phyloP scores from a whole-genome alignment of 78 protist genomes.

The Bodo saltans region DNA sequence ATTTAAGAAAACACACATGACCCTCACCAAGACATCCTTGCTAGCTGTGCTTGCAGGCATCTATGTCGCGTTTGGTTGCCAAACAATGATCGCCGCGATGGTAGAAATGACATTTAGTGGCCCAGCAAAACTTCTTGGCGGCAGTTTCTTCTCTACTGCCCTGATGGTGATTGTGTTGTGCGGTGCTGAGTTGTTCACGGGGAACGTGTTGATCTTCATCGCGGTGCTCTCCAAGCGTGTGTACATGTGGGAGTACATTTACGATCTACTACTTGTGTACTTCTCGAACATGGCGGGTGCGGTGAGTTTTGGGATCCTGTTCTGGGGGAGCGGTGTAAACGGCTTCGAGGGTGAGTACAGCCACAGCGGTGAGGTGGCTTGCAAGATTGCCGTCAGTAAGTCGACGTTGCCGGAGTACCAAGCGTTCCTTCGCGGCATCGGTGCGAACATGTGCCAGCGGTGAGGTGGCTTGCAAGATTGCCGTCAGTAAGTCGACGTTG shows the following conservation, averaged over 20 bases:
- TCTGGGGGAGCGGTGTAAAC: background rate
- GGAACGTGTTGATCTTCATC: background rate
- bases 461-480: background rate
- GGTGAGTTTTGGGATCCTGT: background rate
- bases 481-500: background rate
- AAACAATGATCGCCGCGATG: too few species aligned
- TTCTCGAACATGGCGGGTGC: background rate
- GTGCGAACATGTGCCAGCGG: too few species aligned
- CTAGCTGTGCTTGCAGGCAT: background rate
- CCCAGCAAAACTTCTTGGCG: background rate
- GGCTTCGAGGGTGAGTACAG: too few species aligned
- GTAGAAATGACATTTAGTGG: too few species aligned
- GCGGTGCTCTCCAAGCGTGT: background rate
- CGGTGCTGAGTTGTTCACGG: background rate
- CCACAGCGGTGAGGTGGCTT: too few species aligned
- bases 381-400: too few species aligned
- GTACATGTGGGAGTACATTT: background rate
- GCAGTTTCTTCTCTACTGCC: background rate
- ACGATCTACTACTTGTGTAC: background rate
- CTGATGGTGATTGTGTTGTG: background rate
- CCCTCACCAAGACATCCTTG: background rate
- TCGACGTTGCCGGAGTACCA: too few species aligned
- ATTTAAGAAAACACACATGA: background rate
- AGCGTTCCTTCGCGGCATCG: too few species aligned
- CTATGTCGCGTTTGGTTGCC: background rate